Evolutionary conservation across 148 eudicot genomes (phyloP).

Genomic region (Fagopyrum homotropicum): DNA sequence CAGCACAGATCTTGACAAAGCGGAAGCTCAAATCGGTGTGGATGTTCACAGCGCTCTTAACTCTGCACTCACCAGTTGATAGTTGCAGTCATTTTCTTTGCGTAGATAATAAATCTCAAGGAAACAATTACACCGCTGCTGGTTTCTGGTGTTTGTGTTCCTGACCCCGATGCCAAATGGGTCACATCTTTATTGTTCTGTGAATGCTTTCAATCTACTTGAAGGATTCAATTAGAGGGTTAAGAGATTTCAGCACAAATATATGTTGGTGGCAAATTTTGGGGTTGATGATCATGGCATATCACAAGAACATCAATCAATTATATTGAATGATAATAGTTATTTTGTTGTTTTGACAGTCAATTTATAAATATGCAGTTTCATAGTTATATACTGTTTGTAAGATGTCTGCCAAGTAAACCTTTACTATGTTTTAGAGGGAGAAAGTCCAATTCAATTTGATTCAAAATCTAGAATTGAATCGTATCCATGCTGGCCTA

Average conservation of each 20-base stretch:
- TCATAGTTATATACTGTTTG: no score
- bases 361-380: no score
- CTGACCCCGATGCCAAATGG: background rate
- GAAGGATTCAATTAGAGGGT: background rate
- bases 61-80: constrained; percentile 13
- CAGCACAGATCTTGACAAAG: constrained; percentile 68
- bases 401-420: no score
- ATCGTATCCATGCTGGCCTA: no score
- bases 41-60: constrained; percentile 81
- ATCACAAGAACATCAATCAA: background rate
- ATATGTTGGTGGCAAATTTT: background rate
- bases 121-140: background rate
- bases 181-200: background rate
- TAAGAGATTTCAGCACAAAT: background rate
- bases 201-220: background rate
- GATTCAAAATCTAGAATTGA: no score
- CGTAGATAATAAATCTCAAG: background rate
- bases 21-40: constrained; percentile 31
- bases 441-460: no score
- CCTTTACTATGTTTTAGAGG: no score
- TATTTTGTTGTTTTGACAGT: no score
- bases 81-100: background rate
- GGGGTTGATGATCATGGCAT: constrained; percentile 2
- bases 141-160: background rate
- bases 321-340: no score